Evolutionary conservation across 2,329 filamentous ascomycete genomes (phyloP).

Genomic region (Trichoderma sp.): DNA sequence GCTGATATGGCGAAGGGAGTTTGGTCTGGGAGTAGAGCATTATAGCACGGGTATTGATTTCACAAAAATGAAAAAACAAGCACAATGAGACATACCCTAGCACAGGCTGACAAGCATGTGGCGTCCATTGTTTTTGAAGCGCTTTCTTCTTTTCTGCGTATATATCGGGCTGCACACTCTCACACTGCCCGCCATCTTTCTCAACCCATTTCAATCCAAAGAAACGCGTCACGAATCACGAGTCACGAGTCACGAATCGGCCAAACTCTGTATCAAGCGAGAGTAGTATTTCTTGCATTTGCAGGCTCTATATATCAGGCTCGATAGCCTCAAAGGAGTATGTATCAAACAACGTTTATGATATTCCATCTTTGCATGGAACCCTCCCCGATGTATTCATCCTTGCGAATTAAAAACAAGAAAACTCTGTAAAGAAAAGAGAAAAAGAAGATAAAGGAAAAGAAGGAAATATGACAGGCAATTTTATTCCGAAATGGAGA

Average conservation of each 20-base stretch:
- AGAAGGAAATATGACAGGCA: conserved; percentile 10
- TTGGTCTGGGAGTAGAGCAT: conserved; percentile 28
- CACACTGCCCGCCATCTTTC: background rate
- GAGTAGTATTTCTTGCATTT: conserved; percentile 21
- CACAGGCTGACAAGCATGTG: conserved; percentile 9
- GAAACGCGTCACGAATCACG: background rate
- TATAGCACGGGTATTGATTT: conserved; percentile 23
- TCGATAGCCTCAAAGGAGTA: conserved; percentile 1
- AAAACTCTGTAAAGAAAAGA: conserved; percentile 18
- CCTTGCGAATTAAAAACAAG: background rate
- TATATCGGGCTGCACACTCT: conserved; percentile 3
- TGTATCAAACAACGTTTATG: background rate
- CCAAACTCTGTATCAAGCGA: background rate
- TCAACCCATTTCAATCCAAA: background rate
- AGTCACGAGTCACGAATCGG: background rate
- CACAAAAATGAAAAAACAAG: background rate
- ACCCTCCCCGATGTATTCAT: background rate
- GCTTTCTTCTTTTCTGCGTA: background rate
- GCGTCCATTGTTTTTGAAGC: background rate
- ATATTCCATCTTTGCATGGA: conserved; percentile 1
- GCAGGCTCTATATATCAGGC: conserved; percentile 29
- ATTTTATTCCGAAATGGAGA: conserved; percentile 14
- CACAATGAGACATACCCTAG: conserved; percentile 21
- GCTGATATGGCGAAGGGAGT: conserved; percentile 25
- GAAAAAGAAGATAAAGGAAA: conserved; percentile 25